phyloP scores from a whole-genome alignment of 1,284 basidiomycete species.

The Salmacisia buchloeana region DNA sequence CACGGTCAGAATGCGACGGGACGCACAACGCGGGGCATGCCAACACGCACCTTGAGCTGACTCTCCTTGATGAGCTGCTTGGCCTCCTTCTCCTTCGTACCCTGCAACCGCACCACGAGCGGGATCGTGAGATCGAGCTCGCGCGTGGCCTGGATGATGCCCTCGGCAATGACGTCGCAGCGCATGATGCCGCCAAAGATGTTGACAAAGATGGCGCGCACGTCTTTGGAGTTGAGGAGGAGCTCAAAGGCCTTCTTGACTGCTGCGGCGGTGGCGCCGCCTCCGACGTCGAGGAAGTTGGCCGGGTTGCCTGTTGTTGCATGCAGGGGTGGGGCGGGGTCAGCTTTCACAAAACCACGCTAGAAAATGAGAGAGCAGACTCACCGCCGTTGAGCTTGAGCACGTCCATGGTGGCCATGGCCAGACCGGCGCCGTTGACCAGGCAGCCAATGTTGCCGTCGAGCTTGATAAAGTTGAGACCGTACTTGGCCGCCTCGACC shows the following conservation, averaged over 20 bases:
- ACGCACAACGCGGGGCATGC: background rate
- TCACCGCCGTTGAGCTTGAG: slow-evolving; percentile 68
- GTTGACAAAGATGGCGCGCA: slow-evolving; percentile 99
- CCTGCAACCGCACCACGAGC: slow-evolving; percentile 87
- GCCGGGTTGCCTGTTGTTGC: slow-evolving; percentile 70
- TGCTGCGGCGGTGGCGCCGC: slow-evolving; percentile 91
- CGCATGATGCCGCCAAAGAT: slow-evolving; percentile 78
- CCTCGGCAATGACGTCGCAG: slow-evolving; percentile 69
- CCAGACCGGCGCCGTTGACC: slow-evolving; percentile 96
- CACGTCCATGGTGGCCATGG: slow-evolving; percentile 99
- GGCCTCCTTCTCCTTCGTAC: slow-evolving; percentile 91
- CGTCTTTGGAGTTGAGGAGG: slow-evolving; percentile 78
- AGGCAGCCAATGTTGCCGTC: slow-evolving; percentile 96
- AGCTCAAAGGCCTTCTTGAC: slow-evolving; percentile 99
- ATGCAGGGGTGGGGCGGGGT: background rate
- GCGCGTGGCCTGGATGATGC: slow-evolving; percentile 95
- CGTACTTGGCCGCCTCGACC: slow-evolving; percentile 69
- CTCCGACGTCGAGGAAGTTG: slow-evolving; percentile 97
- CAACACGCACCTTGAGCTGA: slow-evolving; percentile 74
- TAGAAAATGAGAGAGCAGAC: background rate
- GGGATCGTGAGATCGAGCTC: slow-evolving; percentile 82
- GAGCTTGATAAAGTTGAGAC: slow-evolving; percentile 98
- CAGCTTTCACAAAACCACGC: background rate
- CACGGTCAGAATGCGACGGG: slow-evolving; percentile 25
- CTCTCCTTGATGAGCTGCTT: slow-evolving; percentile 72